Evolutionary conservation across 768 basidiomycete genomes (phyloP), one percentile per base, ranked within the genome.

Genomic region (Panaeolus papilionaceus): DNA sequence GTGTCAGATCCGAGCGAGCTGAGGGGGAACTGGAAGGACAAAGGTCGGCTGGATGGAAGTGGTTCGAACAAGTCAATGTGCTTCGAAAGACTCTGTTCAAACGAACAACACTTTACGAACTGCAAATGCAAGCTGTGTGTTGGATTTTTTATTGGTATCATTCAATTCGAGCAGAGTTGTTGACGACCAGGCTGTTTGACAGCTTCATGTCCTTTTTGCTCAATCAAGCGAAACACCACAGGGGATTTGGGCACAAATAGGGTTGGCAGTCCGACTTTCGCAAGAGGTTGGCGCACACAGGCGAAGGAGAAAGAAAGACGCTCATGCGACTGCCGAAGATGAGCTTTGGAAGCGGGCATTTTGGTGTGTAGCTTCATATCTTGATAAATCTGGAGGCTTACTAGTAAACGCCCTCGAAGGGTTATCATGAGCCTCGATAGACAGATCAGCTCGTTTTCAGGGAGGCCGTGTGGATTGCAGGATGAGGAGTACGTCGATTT

Each of bases 231-330:
- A 79, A 68, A 77, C 80, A 0, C 82, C 86, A 0, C 86, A 89
- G 62, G 83, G 86, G 10, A 79, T 79, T 47, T 94, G 92, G 92
- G 83, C 84, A 4, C 72, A 88, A 16, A 80, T 87, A 40, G 89
- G 90, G 1, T 78, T 91, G 39, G 88, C 88, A 38, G 81, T 93
- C 40, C 86, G 91, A 9, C 77, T 88, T 38, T 86, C 88, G 0
- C 88, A 92, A 73, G 92, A 93, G 67, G 86, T 91, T 38, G 87
- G 92, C 33, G 88, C 87, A 0, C 92, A 93, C 73, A 75, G 81
- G 39, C 71, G 82, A 38, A 80, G 76, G 64, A 58, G 54, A 58
- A 66, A 69, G 4, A 67, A 73, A 44, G 72, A 63, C 12, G 47
- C 64, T 68, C 72, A 68, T 18, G 78, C 79, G 38, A 82, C 81